Base-by-base conservation (phyloP, 2,329 filamentous ascomycete species). In the Coleophoma cylindrospora region DNA sequence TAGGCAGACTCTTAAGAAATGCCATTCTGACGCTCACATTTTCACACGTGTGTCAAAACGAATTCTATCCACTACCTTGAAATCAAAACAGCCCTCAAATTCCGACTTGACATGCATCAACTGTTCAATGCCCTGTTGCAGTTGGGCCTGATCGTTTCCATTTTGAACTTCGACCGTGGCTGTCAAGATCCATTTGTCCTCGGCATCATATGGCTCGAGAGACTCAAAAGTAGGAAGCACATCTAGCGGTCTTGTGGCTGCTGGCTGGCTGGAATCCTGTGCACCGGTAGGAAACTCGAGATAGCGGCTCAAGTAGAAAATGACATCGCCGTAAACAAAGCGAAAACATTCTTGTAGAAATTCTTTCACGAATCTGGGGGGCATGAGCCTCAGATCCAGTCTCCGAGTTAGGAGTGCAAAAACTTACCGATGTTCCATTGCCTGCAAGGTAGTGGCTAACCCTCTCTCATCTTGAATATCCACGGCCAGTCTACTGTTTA, bases 131-230 rank as follows among this genome's bases (percentile, higher is more conserved):
- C 71, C 79, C 56, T 79, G 75, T 41, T 75, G 70, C 32, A 83
- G 71, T 59, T 80, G 78, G 5, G 58, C 59, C 0, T 79, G 80
- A 47, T 78, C 75, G 55, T 73, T 78, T 48, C 81, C 79, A 51
- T 83, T 78, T 8, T 74, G 56, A 2, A 83, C 77, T 46, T 79
- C 71, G 2, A 73, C 66, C 51, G 73, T 79, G 50, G 81, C 74
- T 34, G 72, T 72, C 32, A 85, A 67, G 46, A 80, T 71, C 81
- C 81, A 84, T 43, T 74, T 74, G 34, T 68, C 65, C 17, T 67
- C 62, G 47, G 70, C 63, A 56, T 81, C 78, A 14, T 80, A 66
- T 0, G 72, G 73, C 2, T 71, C 65, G 8, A 82, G 65, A 0
- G 67, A 63, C 3, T 73, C 68, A 66, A 73, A 79, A 0, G 75